Percentiles rank a stretch among this genome's conserved stretches.
phyloP scores from a whole-genome alignment of 116 monocot genomes.

The Cymodocea nodosa region DNA sequence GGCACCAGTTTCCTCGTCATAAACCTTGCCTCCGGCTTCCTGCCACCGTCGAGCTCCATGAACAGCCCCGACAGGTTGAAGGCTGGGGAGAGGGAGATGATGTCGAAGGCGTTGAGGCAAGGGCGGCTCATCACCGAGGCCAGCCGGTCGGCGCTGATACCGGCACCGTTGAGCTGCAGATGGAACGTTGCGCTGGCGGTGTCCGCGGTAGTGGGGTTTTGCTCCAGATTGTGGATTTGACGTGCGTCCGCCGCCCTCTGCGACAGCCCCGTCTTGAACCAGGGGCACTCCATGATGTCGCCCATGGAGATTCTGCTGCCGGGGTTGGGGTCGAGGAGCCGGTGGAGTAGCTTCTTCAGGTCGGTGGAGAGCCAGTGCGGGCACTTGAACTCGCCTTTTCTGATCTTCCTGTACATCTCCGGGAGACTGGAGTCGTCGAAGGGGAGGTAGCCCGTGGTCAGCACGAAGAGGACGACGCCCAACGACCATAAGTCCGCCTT shows the following conservation, averaged over 20 bases:
- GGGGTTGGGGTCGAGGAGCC: slow-evolving; percentile 16
- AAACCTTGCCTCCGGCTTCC: slow-evolving; percentile 9
- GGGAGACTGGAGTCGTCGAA: slow-evolving; percentile 10
- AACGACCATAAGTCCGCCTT: slow-evolving; percentile 12
- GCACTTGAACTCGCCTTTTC: slow-evolving; percentile 8
- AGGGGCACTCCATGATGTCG: slow-evolving; percentile 12
- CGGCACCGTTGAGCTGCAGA: neutral
- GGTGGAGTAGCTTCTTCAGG: slow-evolving; percentile 3
- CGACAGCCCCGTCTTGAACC: slow-evolving; percentile 28
- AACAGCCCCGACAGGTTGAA: slow-evolving; percentile 27
- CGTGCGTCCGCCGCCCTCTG: slow-evolving; percentile 3
- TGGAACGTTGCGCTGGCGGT: slow-evolving; percentile 14
- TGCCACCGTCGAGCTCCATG: neutral
- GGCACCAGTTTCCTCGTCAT: slow-evolving; percentile 16
- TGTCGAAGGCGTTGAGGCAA: slow-evolving; percentile 23
- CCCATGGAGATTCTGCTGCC: slow-evolving; percentile 8
- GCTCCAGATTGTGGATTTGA: neutral
- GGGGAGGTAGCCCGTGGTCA: slow-evolving; percentile 11
- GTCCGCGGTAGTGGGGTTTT: slow-evolving; percentile 4
- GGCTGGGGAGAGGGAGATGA: slow-evolving; percentile 20
- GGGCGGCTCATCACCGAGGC: neutral
- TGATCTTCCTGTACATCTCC: slow-evolving; percentile 12
- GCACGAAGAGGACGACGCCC: slow-evolving; percentile 9
- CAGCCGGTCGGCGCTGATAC: neutral
- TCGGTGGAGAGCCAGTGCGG: slow-evolving; percentile 7